phyloP scores from a whole-genome alignment of 2,329 filamentous ascomycete species.

The Phyllosticta citriasiana region DNA sequence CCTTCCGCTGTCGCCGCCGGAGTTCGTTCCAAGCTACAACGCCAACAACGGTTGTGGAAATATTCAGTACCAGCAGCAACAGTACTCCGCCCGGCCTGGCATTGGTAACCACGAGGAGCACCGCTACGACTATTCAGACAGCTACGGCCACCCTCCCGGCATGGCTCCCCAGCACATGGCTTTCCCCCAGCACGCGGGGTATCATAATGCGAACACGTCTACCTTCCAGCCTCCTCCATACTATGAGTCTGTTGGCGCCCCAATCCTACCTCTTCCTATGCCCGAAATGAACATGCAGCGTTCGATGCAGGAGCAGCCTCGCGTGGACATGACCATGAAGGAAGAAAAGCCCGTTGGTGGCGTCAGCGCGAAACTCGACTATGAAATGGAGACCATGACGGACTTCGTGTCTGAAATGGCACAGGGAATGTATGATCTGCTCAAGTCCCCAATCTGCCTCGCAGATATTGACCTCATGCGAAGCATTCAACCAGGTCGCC shows the following conservation, averaged over 20 bases:
- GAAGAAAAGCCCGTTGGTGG: conserved; percentile 66
- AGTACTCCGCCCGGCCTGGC: conserved; percentile 28
- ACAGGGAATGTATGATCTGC: conserved; percentile 56
- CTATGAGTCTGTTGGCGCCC: conserved; percentile 36
- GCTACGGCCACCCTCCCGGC: conserved; percentile 35
- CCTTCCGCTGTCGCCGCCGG: conserved; percentile 40
- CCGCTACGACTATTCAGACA: conserved; percentile 36
- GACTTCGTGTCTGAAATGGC: conserved; percentile 92
- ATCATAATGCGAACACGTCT: conserved; percentile 23
- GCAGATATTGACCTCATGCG: conserved; percentile 53
- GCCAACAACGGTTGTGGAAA: conserved; percentile 30
- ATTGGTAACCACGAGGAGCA: conserved; percentile 34
- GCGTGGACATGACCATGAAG: conserved; percentile 35
- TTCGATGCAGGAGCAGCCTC: conserved; percentile 27
- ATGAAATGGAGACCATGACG: conserved; percentile 92
- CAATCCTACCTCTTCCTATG: conserved; percentile 37
- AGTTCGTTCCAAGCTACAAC: conserved; percentile 35
- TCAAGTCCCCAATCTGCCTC: conserved; percentile 45
- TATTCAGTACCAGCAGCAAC: conserved; percentile 33
- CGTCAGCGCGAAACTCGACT: conserved; percentile 88
- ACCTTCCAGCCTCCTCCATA: conserved; percentile 29
- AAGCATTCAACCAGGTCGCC: conserved; percentile 53
- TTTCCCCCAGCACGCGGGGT: conserved; percentile 31
- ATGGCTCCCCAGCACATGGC: conserved; percentile 25
- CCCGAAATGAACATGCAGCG: conserved; percentile 28